Conservation (phyloP, 2,329 filamentous ascomycete species). For the Corinectria fuckeliana region DNA sequence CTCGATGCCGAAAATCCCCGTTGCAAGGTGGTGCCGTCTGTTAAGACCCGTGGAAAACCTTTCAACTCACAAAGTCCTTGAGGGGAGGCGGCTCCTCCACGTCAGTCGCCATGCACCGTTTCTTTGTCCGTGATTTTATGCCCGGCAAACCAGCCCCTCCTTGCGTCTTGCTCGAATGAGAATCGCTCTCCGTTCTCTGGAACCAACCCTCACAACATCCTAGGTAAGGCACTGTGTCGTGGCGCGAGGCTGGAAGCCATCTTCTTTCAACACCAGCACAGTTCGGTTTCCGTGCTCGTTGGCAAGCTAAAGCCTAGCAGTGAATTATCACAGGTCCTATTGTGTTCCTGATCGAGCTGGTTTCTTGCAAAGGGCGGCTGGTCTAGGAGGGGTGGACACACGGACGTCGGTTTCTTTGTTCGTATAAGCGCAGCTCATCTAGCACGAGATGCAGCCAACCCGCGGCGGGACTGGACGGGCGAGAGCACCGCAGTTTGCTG, state of each 20-base stretch:
- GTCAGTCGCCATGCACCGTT: neutral
- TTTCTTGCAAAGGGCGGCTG: neutral
- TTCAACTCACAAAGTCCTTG: neutral
- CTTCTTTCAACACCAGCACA: neutral
- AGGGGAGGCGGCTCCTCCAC: neutral
- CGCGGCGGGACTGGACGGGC: neutral
- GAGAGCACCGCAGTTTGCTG: neutral
- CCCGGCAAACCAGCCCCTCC: neutral
- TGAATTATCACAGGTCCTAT: neutral
- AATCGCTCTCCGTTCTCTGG: too few species aligned
- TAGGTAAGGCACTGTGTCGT: too few species aligned
- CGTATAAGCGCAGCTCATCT: neutral
- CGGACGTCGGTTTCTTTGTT: constrained; percentile 3
- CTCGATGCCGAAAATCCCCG: too few species aligned
- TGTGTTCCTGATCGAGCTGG: neutral
- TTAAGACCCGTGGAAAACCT: neutral
- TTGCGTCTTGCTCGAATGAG: neutral
- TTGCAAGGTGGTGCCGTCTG: neutral
- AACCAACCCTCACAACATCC: neutral
- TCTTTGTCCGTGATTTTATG: neutral
- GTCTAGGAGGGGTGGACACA: neutral
- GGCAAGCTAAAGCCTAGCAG: too few species aligned
- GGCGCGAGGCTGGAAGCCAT: neutral
- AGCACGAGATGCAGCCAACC: neutral
- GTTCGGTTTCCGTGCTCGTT: neutral